phyloP scores from a whole-genome alignment of 2,329 filamentous ascomycete species.

The Ilyonectria mors-panacis region DNA sequence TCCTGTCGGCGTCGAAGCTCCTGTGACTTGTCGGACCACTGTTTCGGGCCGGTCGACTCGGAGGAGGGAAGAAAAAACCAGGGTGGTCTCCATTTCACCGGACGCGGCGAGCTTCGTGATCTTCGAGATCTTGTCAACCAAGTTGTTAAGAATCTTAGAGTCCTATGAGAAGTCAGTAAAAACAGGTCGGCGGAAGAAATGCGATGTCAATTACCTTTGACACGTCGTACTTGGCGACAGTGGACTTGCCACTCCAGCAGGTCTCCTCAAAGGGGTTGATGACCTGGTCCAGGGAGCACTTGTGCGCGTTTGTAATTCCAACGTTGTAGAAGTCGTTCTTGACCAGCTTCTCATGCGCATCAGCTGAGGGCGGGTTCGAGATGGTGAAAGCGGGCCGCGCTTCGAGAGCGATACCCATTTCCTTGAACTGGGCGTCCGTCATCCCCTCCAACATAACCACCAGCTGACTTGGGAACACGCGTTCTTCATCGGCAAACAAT shows the following conservation, averaged over 20 bases:
- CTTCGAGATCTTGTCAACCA: constrained; percentile 61
- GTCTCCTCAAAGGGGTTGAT: constrained; percentile 59
- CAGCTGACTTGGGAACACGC: constrained; percentile 65
- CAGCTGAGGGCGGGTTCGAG: constrained; percentile 60
- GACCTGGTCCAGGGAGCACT: constrained; percentile 57
- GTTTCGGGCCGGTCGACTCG: constrained; percentile 53
- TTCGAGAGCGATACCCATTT: constrained; percentile 57
- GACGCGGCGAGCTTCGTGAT: constrained; percentile 62
- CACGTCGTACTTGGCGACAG: constrained; percentile 61
- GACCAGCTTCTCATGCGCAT: constrained; percentile 60
- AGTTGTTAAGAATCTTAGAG: constrained; percentile 57
- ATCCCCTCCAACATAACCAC: constrained; percentile 73
- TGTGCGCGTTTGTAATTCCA: constrained; percentile 54
- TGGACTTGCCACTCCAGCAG: constrained; percentile 62
- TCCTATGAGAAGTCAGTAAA: constrained; percentile 54
- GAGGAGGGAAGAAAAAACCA: constrained; percentile 71
- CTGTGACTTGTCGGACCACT: constrained; percentile 59
- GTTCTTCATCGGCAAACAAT: constrained; percentile 62
- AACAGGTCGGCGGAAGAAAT: background rate
- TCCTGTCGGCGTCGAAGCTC: constrained; percentile 65
- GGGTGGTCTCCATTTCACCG: constrained; percentile 69
- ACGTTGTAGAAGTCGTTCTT: constrained; percentile 58
- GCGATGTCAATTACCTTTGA: constrained; percentile 55
- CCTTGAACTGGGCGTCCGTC: constrained; percentile 61
- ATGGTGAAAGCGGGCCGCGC: constrained; percentile 64